Base-by-base conservation (phyloP, 2,329 filamentous ascomycete genomes). In the Aspergillus hiratsukae region DNA sequence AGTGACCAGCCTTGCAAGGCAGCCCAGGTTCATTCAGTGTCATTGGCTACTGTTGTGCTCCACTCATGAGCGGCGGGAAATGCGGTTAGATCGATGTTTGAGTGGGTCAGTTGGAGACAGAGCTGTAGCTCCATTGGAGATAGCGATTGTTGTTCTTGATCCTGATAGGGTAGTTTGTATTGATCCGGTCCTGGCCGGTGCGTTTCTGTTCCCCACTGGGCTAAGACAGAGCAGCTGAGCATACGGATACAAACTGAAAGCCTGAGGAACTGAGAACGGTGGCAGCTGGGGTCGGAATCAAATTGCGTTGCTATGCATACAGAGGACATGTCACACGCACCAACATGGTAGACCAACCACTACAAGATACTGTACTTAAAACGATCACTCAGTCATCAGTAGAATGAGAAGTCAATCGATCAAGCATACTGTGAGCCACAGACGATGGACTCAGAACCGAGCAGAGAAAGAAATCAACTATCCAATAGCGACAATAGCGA, bases 1-100 rank as follows among this genome's bases (percentile, higher is more conserved):
- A 23, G 23, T 23, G 23, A 23, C 23, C 23, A 61, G 62, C 61
- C 59, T 58, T 63, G 62, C 62, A 61, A 60, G 62, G 62, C 62
- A 58, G 61, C 62, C 54, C 61, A 61, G 51, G n/a, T 21, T 43
- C 5, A n/a, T 21, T 19, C 21, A 45, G 8, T 19, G 27, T 46
- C 6, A 46, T 46, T 46, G 21, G 43, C 23, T 46, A 14, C 11
- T 14, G 11, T 14, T 31, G 25, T n/a, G 4, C 6, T 27, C 43
- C 43, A 46, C 43, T 46, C 43, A 19, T 21, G 40, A 8, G 19
- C 7, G 40, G 8, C 40, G 17, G 40, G 40, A 21, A 19, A 10
- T n/a, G 40, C 19, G 40, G 40, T 21, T 21, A 43, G 19, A 21
- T 21, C 6, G 19, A 10, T 43, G 7, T 23, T 11, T 14, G 19